These are phyloP conservation scores for Brassica rapa DNA, from an alignment of 345 rosid species.

Conservation along the genomic window DNA sequence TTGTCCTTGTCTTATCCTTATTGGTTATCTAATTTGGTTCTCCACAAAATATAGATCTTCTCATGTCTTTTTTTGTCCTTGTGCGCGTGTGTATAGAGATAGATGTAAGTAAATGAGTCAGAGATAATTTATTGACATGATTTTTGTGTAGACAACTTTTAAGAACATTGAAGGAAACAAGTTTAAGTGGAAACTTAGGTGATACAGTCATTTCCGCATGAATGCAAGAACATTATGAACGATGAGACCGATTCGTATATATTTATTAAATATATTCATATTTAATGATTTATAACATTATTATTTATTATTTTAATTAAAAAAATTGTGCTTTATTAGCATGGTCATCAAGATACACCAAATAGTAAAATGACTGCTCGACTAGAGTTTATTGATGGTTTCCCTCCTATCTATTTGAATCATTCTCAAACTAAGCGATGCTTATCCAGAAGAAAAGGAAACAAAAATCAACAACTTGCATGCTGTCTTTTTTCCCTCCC, in stretches of 20 bases:
- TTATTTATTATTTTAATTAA: background rate
- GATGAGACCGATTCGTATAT: conserved; percentile 2
- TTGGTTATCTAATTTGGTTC: conserved; percentile 25
- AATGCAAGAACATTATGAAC: conserved; percentile 19
- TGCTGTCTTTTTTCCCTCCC: background rate
- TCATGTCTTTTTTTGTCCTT: conserved; percentile 25
- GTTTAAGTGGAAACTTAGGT: conserved; percentile 47
- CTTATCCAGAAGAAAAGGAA: conserved; percentile 32
- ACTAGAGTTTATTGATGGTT: conserved; percentile 7
- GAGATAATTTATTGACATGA: conserved; percentile 5
- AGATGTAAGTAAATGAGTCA: conserved; percentile 18
- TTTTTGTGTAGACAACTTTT: conserved; percentile 9
- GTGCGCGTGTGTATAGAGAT: conserved; percentile 24
- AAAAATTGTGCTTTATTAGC: background rate
- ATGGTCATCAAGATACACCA: conserved; percentile 27
- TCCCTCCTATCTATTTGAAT: conserved; percentile 10
- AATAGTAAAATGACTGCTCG: conserved; percentile 16
- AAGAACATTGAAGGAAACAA: conserved; percentile 34
- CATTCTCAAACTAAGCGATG: conserved; percentile 22
- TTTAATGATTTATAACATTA: background rate
- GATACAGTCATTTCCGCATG: conserved; percentile 28
- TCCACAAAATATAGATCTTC: conserved; percentile 22
- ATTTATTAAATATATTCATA: background rate
- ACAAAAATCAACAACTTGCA: conserved; percentile 27
- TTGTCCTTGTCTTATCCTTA: conserved; percentile 24